These are phyloP conservation scores for Knoxia roxburghii DNA, from an alignment of 257 asterid genomes.

Conservation along the genomic window DNA sequence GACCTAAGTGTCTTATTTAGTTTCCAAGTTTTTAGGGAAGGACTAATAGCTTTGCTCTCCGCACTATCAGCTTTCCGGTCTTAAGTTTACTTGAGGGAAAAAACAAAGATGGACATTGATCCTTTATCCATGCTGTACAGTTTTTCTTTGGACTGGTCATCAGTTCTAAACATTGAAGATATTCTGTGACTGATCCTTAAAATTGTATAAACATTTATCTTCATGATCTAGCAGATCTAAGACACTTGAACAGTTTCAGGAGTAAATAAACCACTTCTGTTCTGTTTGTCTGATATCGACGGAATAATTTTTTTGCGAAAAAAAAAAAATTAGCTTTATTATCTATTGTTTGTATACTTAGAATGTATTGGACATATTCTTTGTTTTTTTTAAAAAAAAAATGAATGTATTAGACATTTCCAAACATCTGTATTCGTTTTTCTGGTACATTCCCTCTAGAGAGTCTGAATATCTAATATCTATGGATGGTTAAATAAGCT, in stretches of 20 bases:
- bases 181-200: background rate
- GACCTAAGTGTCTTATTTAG: background rate
- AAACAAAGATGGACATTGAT: background rate
- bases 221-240: background rate
- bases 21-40: background rate
- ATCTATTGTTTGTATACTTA: background rate
- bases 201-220: background rate
- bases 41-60: background rate
- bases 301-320: too few relatives aligned
- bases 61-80: background rate
- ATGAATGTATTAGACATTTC: background rate
- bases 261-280: background rate
- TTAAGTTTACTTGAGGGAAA: background rate
- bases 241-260: background rate
- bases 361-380: background rate
- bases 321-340: too few relatives aligned
- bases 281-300: too few relatives aligned
- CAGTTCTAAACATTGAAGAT: background rate
- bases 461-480: background rate
- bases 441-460: background rate
- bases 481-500: constrained; percentile 8
- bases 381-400: too few relatives aligned
- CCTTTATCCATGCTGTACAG: background rate
- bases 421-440: background rate
- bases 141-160: background rate